A percentile compares a stretch with the other conserved stretches of the same genome.
These are phyloP conservation scores for Coniosporium apollinis DNA, from an alignment of 495 filamentous ascomycete genomes.

Conservation along the genomic window DNA sequence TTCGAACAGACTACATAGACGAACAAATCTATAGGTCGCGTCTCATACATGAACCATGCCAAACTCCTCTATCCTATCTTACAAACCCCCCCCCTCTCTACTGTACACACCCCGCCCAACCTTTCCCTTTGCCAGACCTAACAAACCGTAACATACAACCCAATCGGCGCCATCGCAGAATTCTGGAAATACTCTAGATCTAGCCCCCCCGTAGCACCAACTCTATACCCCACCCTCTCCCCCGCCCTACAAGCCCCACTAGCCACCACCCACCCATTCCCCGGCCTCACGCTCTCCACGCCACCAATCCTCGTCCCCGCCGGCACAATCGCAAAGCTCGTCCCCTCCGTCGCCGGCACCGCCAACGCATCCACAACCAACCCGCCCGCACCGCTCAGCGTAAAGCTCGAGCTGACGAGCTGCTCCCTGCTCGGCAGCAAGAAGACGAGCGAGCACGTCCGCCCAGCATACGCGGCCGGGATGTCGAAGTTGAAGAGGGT, in stretches of 20 bases:
- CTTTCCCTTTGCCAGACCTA: slow-evolving; percentile 14
- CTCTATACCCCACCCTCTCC: too few species aligned
- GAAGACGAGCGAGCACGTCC: slow-evolving; percentile 50
- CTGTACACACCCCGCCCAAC: too few species aligned
- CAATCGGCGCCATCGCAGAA: slow-evolving; percentile 42
- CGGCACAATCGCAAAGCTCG: neutral
- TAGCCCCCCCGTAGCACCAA: too few species aligned
- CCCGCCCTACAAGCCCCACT: too few species aligned
- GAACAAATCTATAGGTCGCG: too few species aligned
- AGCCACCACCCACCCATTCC: too few species aligned
- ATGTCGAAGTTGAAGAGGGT: slow-evolving; percentile 58
- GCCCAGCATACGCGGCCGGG: slow-evolving; percentile 31
- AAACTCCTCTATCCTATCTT: too few species aligned
- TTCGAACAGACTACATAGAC: too few species aligned
- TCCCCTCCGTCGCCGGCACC: neutral
- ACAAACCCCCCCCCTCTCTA: too few species aligned
- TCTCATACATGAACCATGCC: too few species aligned
- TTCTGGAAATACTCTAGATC: slow-evolving; percentile 49
- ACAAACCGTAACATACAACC: slow-evolving; percentile 44
- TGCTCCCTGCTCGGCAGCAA: slow-evolving; percentile 38
- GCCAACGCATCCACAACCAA: slow-evolving; percentile 13
- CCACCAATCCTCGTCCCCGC: neutral
- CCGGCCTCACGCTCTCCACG: too few species aligned
- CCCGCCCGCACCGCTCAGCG: slow-evolving; percentile 25
- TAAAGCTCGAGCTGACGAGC: slow-evolving; percentile 30